Evolutionary conservation across 2,329 filamentous ascomycete species (phyloP).

Genomic region (Claviceps quebecensis): DNA sequence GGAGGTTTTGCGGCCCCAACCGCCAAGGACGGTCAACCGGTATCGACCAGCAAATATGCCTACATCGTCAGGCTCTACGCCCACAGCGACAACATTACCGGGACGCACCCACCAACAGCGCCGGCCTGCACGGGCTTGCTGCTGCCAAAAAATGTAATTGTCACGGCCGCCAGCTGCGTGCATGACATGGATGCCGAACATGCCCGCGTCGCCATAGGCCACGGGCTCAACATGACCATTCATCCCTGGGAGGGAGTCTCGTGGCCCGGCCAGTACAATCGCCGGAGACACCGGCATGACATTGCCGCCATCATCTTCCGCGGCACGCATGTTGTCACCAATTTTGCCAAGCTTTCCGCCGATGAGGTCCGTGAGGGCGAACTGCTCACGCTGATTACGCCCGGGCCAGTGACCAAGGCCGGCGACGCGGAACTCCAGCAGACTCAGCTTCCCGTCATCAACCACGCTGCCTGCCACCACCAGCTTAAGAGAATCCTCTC

Average conservation of each 20-base stretch:
- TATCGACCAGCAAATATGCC: neutral
- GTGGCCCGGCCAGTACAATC: neutral
- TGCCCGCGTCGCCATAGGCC: neutral
- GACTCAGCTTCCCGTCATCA: neutral
- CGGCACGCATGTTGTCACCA: neutral
- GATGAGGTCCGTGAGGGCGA: neutral
- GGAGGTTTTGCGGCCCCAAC: neutral
- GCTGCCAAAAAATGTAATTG: neutral
- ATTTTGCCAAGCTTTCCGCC: neutral
- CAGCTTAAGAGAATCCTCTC: neutral
- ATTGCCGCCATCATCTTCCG: neutral
- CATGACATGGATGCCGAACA: neutral
- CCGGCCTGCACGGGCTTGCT: neutral
- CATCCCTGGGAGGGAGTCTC: neutral
- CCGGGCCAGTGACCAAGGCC: no score
- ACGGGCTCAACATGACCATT: neutral
- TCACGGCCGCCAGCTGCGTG: constrained; percentile 4
- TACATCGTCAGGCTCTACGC: constrained; percentile 1
- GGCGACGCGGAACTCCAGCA: neutral
- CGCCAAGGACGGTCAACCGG: neutral
- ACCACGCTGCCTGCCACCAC: neutral
- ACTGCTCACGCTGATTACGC: no score
- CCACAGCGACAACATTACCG: neutral
- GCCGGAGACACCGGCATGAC: neutral
- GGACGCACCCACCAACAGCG: neutral